phyloP scores from a whole-genome alignment of 306 rosid genomes.

The Spatholobus suberectus region DNA sequence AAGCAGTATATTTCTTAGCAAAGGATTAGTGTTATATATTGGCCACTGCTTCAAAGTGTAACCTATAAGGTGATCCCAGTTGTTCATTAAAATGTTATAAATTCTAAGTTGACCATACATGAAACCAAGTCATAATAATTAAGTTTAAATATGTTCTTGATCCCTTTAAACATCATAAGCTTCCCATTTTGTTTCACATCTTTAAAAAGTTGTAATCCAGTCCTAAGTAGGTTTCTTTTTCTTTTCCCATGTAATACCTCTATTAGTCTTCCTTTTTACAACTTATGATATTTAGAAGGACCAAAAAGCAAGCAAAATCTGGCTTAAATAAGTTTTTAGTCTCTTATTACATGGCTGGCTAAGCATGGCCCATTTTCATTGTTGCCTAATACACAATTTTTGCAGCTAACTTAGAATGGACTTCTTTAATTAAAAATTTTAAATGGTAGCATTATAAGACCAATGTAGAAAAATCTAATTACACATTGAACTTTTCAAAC shows the following conservation, averaged over 20 bases:
- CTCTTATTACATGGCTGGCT: background rate
- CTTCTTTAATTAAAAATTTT: background rate
- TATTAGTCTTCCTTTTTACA: background rate
- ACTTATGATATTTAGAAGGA: background rate
- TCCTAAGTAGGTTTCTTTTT: background rate
- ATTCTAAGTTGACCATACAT: background rate
- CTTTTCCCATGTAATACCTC: background rate
- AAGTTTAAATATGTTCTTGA: background rate
- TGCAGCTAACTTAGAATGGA: too few relatives aligned
- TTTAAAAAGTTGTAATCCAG: background rate
- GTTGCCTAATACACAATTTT: background rate
- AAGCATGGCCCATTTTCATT: background rate
- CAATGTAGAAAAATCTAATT: background rate
- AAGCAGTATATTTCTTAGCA: slow-evolving; percentile 26
- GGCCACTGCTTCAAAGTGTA: background rate
- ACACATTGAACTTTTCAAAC: background rate
- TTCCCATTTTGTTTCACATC: background rate
- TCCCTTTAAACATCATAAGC: background rate
- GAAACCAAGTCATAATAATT: background rate
- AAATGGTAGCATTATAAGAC: background rate
- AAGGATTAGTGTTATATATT: background rate
- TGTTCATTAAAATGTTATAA: background rate
- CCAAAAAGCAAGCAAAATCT: background rate
- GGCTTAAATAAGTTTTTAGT: background rate
- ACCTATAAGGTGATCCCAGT: background rate